These are phyloP conservation scores for Cytospora chrysosperma DNA, from an alignment of 2,329 filamentous ascomycete species.

Conservation along the genomic window DNA sequence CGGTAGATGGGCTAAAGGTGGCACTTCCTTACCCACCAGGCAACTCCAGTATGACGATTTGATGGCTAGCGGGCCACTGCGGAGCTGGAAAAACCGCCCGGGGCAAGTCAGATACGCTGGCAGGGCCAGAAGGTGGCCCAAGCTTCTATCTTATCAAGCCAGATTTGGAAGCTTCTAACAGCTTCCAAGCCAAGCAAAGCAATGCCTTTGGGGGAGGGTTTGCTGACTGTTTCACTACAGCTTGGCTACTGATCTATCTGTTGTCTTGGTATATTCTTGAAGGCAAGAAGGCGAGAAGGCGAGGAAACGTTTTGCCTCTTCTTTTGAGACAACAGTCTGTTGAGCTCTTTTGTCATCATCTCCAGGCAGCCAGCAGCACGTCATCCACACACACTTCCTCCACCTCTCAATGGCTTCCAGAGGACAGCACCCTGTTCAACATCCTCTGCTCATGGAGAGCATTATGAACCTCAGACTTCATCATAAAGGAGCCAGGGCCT, in stretches of 20 bases:
- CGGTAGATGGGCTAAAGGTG: conserved; percentile 12
- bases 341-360: not conserved
- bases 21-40: conserved; percentile 15
- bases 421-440: not conserved
- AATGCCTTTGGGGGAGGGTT: not conserved
- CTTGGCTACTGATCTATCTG: not conserved
- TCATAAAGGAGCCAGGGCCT: too few relatives aligned
- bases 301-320: not conserved
- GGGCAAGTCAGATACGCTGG: conserved; percentile 18
- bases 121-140: conserved; percentile 25
- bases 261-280: not conserved
- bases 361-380: not conserved
- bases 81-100: conserved; percentile 17
- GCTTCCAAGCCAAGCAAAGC: not conserved
- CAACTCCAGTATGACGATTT: conserved; percentile 23
- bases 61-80: conserved; percentile 7
- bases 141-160: conserved; percentile 29
- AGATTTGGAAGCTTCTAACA: conserved; percentile 21
- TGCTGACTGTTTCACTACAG: not conserved
- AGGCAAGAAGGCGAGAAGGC: not conserved
- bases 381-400: not conserved
- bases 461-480: not conserved
- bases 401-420: not conserved
- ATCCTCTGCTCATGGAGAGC: not conserved
- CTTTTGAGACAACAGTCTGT: not conserved